Evolutionary conservation across 2,329 filamentous ascomycete genomes (phyloP).

Genomic region (Arthrobotrys megalospora): DNA sequence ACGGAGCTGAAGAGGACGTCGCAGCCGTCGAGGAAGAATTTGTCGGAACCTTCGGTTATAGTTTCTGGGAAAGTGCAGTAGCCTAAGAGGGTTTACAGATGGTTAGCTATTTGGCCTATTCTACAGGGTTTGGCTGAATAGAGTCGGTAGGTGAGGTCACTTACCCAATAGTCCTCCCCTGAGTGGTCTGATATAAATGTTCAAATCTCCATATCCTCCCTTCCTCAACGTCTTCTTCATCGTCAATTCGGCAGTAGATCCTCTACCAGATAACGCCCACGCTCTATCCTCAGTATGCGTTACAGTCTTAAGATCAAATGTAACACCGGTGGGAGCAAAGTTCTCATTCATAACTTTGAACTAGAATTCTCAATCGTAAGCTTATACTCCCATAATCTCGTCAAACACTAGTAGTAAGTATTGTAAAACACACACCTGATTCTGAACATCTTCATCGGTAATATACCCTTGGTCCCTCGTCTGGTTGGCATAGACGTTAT

Average conservation of each 20-base stretch:
- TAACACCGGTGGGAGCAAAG: slow-evolving; percentile 31
- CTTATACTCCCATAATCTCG: no score
- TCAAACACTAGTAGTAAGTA: neutral
- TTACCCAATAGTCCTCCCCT: slow-evolving; percentile 29
- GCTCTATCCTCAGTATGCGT: slow-evolving; percentile 29
- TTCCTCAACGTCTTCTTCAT: slow-evolving; percentile 30
- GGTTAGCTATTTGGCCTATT: neutral
- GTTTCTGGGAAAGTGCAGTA: slow-evolving; percentile 47
- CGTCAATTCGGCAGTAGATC: neutral
- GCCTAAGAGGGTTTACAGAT: neutral
- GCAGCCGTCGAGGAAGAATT: slow-evolving; percentile 48
- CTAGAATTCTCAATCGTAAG: neutral
- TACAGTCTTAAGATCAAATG: slow-evolving; percentile 21
- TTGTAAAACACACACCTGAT: slow-evolving; percentile 26
- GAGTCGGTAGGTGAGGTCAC: neutral
- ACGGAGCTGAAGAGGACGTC: slow-evolving; percentile 37
- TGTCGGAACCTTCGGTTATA: slow-evolving; percentile 1
- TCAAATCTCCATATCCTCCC: slow-evolving; percentile 37
- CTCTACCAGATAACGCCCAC: slow-evolving; percentile 18
- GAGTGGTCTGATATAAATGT: slow-evolving; percentile 36
- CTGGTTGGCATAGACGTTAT: slow-evolving; percentile 27
- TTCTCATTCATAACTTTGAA: slow-evolving; percentile 38
- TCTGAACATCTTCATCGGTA: slow-evolving; percentile 29
- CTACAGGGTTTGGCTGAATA: neutral
- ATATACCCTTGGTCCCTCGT: slow-evolving; percentile 24